Evolutionary conservation across 2,329 filamentous ascomycete species (phyloP).

Genomic region (Colletotrichum cordylinicola): DNA sequence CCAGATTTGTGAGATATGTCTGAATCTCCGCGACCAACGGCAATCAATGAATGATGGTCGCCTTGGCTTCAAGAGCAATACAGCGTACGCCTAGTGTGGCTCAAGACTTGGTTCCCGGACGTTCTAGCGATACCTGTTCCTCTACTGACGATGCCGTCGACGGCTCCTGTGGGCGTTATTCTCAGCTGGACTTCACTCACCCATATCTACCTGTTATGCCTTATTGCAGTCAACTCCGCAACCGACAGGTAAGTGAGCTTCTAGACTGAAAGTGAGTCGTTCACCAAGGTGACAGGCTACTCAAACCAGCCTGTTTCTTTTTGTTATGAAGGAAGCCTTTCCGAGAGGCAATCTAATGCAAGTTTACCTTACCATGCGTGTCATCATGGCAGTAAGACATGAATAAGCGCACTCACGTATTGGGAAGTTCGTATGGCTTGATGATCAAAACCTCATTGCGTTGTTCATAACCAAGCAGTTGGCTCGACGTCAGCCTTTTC

Average conservation of each 20-base stretch:
- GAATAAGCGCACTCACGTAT: background rate
- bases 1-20: background rate
- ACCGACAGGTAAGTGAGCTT: background rate
- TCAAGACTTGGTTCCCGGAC: accelerated
- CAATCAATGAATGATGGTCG: too few species aligned
- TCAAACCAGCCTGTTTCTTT: background rate
- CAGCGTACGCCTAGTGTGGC: background rate
- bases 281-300: background rate
- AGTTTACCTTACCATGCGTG: accelerated
- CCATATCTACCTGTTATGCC: background rate
- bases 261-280: accelerated
- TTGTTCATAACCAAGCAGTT: background rate
- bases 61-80: too few species aligned
- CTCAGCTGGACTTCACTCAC: background rate
- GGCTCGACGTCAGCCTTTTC: background rate
- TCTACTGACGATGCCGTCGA: background rate
- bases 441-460: background rate
- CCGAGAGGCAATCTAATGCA: background rate
- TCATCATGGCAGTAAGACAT: background rate
- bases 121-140: background rate
- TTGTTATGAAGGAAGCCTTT: background rate
- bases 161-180: background rate
- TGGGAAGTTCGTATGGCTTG: background rate
- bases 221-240: background rate
- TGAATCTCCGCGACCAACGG: background rate